Base-by-base conservation (phyloP, 352 stramenopile genomes). In the Discostella stelligera region DNA sequence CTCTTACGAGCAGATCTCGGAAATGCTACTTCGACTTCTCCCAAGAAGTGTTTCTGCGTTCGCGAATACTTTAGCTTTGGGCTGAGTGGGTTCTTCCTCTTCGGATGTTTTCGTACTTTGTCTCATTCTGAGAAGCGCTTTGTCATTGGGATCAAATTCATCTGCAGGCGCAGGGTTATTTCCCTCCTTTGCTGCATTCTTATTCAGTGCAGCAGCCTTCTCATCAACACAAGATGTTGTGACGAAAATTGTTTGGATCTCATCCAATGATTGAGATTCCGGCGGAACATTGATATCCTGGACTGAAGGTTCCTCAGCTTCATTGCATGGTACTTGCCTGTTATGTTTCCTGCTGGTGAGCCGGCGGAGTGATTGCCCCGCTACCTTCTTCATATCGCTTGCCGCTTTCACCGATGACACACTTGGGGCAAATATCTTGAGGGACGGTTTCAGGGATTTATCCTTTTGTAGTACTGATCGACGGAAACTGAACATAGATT, bases 401-500 rank as follows among this genome's bases (percentile, higher is more conserved):
- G 37, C 37, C 37, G 2, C 11, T 44, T 44, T 44, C 7, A 44
- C 37, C 13, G 37, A 44, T 44, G 37, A 44, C 1, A 10, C 7
- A 44, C 2, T 44, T 14, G 37, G 37, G 4, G 37, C 4, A 10
- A 44, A 44, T 44, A 44, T 44, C 37, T 41, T 41, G 32, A 41
- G 32, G 32, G 32, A 41, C 3, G 32, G 9, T 41, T 54, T 54
- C 46, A 54, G 3, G 46, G 46, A 23, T 13, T 23, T 54, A 4
- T 23, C 18, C 46, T 54, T 54, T 13, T 23, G 3, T n/a, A 54
- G 46, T 6, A n/a, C 16, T 13, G 46, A 54, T 54, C 14, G 46
- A n/a, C 46, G n/a, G 25, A 56, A 56, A 18, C 50, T 58, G 18
- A 58, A 58, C 50, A 6, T 58, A 9, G 50, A 23, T 30, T 58